Conservation (phyloP, 2,329 filamentous ascomycete genomes). For the Emydomyces testavorans region DNA sequence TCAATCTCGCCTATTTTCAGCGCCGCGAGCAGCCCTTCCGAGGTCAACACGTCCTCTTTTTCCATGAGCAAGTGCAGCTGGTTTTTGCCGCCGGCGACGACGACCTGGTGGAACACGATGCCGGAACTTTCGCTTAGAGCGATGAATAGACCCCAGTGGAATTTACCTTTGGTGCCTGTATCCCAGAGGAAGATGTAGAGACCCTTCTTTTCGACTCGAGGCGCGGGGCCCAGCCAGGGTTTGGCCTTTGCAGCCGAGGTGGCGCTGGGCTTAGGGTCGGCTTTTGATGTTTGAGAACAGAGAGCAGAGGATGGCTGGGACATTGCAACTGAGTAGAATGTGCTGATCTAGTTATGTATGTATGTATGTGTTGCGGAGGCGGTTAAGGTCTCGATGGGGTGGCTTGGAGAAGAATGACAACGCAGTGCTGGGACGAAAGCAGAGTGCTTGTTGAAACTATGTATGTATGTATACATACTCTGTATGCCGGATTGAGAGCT, state of each 20-base stretch:
- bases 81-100: constrained; percentile 2
- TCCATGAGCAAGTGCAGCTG: constrained; percentile 12
- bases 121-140: constrained; percentile 10
- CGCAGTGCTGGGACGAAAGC: neutral
- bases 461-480: neutral
- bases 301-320: neutral
- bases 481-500: neutral
- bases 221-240: constrained; percentile 9
- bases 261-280: neutral
- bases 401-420: neutral
- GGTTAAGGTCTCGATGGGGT: neutral
- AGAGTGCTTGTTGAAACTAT: neutral
- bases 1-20: constrained; percentile 15
- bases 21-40: constrained; percentile 10
- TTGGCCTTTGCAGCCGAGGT: neutral
- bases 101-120: constrained; percentile 14
- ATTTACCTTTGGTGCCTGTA: constrained; percentile 6
- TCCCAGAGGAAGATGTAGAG: constrained; percentile 15
- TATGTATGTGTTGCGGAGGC: neutral
- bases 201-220: constrained; percentile 12
- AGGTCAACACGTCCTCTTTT: constrained; percentile 11
- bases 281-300: neutral
- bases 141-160: constrained; percentile 16
- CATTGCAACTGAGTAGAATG: neutral
- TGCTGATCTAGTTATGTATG: neutral